Conservation (phyloP, 2,329 filamentous ascomycete genomes). For the Trichoderma sp. region DNA sequence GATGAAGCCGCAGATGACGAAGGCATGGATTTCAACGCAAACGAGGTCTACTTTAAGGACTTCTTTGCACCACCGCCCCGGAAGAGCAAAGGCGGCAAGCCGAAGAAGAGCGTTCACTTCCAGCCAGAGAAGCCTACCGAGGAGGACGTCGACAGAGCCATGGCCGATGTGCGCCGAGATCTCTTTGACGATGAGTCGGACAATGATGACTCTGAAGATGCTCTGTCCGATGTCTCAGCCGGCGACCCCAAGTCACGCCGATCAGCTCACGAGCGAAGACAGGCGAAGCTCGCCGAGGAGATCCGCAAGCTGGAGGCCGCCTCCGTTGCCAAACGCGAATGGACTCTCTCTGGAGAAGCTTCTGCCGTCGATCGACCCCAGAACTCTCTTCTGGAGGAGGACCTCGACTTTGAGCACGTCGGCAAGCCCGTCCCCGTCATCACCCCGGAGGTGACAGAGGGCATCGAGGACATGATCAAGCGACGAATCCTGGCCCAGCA, state of each 20-base stretch:
- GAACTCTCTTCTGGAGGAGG: constrained; percentile 91
- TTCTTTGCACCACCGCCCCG: constrained; percentile 86
- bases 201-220: constrained; percentile 61
- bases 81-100: constrained; percentile 50
- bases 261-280: constrained; percentile 82
- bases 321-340: constrained; percentile 85
- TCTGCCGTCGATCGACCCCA: constrained; percentile 75
- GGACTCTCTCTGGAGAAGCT: constrained; percentile 87
- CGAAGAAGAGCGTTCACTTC: constrained; percentile 40
- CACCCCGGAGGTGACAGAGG: constrained; percentile 84
- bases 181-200: constrained; percentile 79
- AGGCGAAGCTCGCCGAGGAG: constrained; percentile 81
- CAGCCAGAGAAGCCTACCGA: constrained; percentile 50
- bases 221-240: constrained; percentile 63
- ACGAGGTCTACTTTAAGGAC: constrained; percentile 85
- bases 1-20: constrained; percentile 54
- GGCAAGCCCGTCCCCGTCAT: constrained; percentile 95
- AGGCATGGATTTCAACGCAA: constrained; percentile 68
- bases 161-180: constrained; percentile 82
- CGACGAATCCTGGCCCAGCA: constrained; percentile 83
- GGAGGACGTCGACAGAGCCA: constrained; percentile 74
- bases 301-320: constrained; percentile 88
- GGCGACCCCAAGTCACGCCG: constrained; percentile 69
- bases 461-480: constrained; percentile 92
- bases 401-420: constrained; percentile 91